Base-by-base conservation (phyloP, 2,329 filamentous ascomycete species). In the Nothopassalora personata region DNA sequence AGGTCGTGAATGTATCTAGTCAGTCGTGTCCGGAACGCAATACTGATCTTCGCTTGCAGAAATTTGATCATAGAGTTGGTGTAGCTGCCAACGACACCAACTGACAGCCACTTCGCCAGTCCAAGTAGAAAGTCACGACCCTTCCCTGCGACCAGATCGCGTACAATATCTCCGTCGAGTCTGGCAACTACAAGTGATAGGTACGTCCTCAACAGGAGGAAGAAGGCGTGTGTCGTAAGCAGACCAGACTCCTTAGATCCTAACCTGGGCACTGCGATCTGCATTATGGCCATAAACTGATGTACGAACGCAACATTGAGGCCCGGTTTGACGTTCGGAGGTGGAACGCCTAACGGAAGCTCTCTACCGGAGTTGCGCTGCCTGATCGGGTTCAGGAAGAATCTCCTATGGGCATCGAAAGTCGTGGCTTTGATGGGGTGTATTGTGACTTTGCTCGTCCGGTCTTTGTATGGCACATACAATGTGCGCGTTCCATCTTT, bases 21-120 rank as follows among this genome's bases (percentile, higher is more conserved):
- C 13, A 99, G 81, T 10, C 94, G 86, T 4, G 94, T 99, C 46
- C 94, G 87, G 81, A 99, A 99, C 34, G 95, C 93, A 66, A 99
- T 99, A 6, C 93, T 96, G 56, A 99, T 91, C 78, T 99, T 99
- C 53, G 90, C 93, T 75, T 99, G 93, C 63, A 99, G 82, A 76
- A 90, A 99, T 75, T 97, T 97, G 80, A 99, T 99, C 89, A 95
- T 97, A 56, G 93, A 91, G 74, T 99, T 99, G 53, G 93, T 97
- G 71, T 99, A 99, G 0, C 93, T 96, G 8, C 92, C 93, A 64
- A 97, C 86, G 2, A 89, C 90, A 46, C 94, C 94, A 36, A 99
- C 87, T 3, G 93, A 91, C 65, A 92, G 91, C 94, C 94, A 99
- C 80, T 97, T 97, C 52, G 87, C 73, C 50, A 99, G 88, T 5